Conservation (phyloP, 208 protist genomes). For the Borovskyia barvae region DNA sequence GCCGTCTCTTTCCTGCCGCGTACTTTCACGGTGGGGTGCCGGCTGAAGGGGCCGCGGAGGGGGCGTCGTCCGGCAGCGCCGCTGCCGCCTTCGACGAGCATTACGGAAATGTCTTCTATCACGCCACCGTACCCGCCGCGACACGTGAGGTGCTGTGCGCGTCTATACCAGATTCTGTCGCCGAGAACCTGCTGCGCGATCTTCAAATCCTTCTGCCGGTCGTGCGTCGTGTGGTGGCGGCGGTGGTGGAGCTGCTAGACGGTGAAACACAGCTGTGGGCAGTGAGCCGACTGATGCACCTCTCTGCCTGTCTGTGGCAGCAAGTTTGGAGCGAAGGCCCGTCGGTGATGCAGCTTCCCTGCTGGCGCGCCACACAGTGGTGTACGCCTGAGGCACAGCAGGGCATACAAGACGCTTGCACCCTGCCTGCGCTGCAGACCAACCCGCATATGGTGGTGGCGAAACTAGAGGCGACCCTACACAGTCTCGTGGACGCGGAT, state of each 20-base stretch:
- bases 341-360: conserved; percentile 49
- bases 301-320: conserved; percentile 56
- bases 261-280: conserved; percentile 24
- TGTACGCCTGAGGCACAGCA: background rate
- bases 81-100: conserved; percentile 9
- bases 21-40: background rate
- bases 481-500: background rate
- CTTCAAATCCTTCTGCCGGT: conserved; percentile 41
- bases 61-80: background rate
- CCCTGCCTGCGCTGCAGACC: conserved; percentile 22
- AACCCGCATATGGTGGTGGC: background rate
- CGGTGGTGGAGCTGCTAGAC: conserved; percentile 64
- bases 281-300: conserved; percentile 53
- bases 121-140: conserved; percentile 18
- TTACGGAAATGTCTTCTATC: conserved; percentile 21
- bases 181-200: conserved; percentile 48
- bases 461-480: conserved; percentile 9
- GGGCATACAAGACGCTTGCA: conserved; percentile 6
- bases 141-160: conserved; percentile 38
- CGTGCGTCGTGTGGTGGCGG: conserved; percentile 45
- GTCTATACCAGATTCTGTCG: conserved; percentile 36
- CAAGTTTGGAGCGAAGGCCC: conserved; percentile 65
- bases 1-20: conserved; percentile 46
- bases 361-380: conserved; percentile 14
- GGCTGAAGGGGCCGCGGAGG: background rate